Evolutionary conservation across 2,329 filamentous ascomycete genomes (phyloP), one percentile per base, ranked within the genome.

Genomic region (Rhynchosporium agropyri): DNA sequence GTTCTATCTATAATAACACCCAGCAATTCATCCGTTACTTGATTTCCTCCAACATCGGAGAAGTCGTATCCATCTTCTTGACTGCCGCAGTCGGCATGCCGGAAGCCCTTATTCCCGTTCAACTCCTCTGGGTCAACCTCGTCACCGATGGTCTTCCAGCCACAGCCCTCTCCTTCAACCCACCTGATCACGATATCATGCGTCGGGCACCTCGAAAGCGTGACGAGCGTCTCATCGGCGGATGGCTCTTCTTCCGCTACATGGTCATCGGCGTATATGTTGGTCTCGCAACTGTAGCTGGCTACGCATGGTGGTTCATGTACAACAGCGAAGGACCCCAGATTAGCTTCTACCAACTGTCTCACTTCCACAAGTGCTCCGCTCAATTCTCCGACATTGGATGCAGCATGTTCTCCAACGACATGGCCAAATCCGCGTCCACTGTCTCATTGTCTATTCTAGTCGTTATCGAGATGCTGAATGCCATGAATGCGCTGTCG

Each of bases 251-350:
- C 81, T 92, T 98, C 84, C 88, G 95, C 59, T 99, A 99, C 78
- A 87, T 99, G 81, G 88, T 98, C 56, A 95, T 99, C 71, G 95
- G 95, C 65, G 92, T 87, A 8, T 99, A 99, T 68, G 95, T 99
- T 63, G 95, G 95, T 74, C 82, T 92, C 46, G 95, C 95, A 60
- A 99, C 95, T 3, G 96, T 99, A 26, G 92, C 89, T 73, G 95
- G 96, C 51, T 99, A 99, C 75, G 94, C 92, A n/a, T 99, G 95
- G 95, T 99, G 92, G 91, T 99, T 98, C 82, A 93, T 99, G 89
- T 97, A 90, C 82, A 94, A 98, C 80, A 79, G 87, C 8, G 86
- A 88, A 69, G 95, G 95, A 0, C 95, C 95, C 29, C 91, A 96
- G 76, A 96, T 99, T 77, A 87, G 82, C 67, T 97, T 98, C 80